These are phyloP conservation scores for Monosporozyma unispora DNA, from an alignment of 805 yeast genomes.

Conservation along the genomic window DNA sequence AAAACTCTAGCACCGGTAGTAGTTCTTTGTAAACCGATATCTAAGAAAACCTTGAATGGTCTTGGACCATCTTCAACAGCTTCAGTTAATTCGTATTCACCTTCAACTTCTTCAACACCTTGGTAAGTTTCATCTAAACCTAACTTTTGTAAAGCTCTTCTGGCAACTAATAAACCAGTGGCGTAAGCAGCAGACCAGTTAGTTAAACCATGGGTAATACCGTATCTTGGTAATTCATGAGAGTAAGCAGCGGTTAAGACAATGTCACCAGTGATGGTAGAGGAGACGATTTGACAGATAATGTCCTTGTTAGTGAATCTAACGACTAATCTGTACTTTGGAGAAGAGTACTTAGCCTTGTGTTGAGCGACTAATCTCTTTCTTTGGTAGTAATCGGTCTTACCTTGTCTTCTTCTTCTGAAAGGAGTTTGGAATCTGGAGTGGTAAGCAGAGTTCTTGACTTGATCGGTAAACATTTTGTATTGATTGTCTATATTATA, in stretches of 20 bases:
- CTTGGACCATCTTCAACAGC: slow-evolving; percentile 99
- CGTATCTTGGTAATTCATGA: slow-evolving; percentile 97
- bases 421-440: slow-evolving; percentile 99
- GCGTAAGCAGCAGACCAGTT: slow-evolving; percentile 99
- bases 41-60: slow-evolving; percentile 99
- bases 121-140: slow-evolving; percentile 96
- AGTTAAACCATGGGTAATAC: slow-evolving; percentile 96
- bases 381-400: slow-evolving; percentile 99
- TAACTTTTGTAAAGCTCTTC: slow-evolving; percentile 96
- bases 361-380: slow-evolving; percentile 99
- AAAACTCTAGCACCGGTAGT: slow-evolving; percentile 99
- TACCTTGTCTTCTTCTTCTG: slow-evolving; percentile 99
- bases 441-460: slow-evolving; percentile 89
- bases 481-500: not conserved
- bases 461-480: slow-evolving; percentile 27
- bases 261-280: slow-evolving; percentile 94
- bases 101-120: slow-evolving; percentile 99
- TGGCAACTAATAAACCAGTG: slow-evolving; percentile 95
- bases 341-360: slow-evolving; percentile 99
- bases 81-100: slow-evolving; percentile 97
- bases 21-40: slow-evolving; percentile 99
- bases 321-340: slow-evolving; percentile 98
- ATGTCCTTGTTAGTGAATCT: slow-evolving; percentile 99
- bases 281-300: slow-evolving; percentile 94
- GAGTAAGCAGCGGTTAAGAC: slow-evolving; percentile 97